phyloP scores from a whole-genome alignment of 306 rosid genomes.

The Cucurbita moschata region DNA sequence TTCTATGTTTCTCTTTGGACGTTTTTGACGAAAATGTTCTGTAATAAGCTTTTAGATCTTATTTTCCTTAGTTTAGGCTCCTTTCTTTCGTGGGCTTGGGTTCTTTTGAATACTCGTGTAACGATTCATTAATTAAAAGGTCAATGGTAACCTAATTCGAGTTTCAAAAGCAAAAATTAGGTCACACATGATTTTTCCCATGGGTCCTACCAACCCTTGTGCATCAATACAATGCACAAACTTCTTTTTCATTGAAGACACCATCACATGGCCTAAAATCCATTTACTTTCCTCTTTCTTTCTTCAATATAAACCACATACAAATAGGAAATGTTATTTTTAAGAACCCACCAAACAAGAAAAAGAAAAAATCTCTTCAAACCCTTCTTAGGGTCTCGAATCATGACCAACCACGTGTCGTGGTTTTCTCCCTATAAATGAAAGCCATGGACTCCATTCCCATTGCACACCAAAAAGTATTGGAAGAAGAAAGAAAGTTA shows the following conservation, averaged over 20 bases:
- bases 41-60: too few species aligned
- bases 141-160: too few species aligned
- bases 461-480: not conserved
- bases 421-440: not conserved
- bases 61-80: too few species aligned
- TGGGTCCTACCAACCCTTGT: not conserved
- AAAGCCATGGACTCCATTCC: not conserved
- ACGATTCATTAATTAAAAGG: too few species aligned
- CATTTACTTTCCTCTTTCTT: not conserved
- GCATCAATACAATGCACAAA: not conserved
- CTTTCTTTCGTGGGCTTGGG: too few species aligned
- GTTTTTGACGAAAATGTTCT: too few species aligned
- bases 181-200: not conserved
- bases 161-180: not conserved
- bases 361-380: too few species aligned
- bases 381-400: not conserved
- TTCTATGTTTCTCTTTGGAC: too few species aligned
- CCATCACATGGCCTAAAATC: not conserved
- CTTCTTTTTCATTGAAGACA: not conserved
- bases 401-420: not conserved
- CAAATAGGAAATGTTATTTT: not conserved
- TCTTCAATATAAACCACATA: not conserved
- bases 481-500: not conserved
- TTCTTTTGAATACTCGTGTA: too few species aligned
- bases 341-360: not conserved